Percentiles rank a stretch among this genome's conserved stretches.
These are phyloP conservation scores for Penicillium alfredii DNA, from an alignment of 495 filamentous ascomycete genomes.

Conservation along the genomic window DNA sequence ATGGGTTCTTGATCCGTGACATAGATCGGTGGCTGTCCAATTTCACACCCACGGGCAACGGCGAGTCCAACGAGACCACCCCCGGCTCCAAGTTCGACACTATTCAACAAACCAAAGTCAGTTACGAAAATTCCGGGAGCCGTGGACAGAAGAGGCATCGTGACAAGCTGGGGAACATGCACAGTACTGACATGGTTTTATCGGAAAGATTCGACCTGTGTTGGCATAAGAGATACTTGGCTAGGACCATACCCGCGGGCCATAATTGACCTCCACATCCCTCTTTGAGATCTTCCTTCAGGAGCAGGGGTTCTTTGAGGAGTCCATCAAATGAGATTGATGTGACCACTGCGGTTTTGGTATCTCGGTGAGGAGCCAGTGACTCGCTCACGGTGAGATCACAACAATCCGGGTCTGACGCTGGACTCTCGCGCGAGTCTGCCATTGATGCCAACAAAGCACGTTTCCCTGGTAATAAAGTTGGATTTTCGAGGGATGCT, in stretches of 20 bases:
- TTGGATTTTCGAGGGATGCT: no score
- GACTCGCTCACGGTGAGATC: slow-evolving; percentile 57
- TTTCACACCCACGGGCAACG: slow-evolving; percentile 32
- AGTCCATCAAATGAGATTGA: slow-evolving; percentile 68
- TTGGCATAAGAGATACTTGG: slow-evolving; percentile 72
- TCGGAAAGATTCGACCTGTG: slow-evolving; percentile 53
- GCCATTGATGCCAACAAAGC: no score
- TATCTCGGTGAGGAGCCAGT: slow-evolving; percentile 57
- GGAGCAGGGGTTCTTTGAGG: slow-evolving; percentile 58
- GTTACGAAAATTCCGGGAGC: slow-evolving; percentile 3
- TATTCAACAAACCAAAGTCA: slow-evolving; percentile 30
- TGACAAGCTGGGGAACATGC: no score
- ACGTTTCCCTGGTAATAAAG: no score
- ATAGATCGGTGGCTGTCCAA: slow-evolving; percentile 43
- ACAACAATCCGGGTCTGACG: slow-evolving; percentile 24
- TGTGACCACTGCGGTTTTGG: slow-evolving; percentile 59
- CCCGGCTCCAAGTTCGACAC: slow-evolving; percentile 88
- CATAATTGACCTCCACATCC: slow-evolving; percentile 91
- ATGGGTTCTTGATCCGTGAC: slow-evolving; percentile 87
- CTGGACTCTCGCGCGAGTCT: no score
- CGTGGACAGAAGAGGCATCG: slow-evolving; percentile 6
- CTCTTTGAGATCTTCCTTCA: slow-evolving; percentile 76
- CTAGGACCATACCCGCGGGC: slow-evolving; percentile 86
- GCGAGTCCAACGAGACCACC: slow-evolving; percentile 73
- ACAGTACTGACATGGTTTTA: slow-evolving; percentile 68